phyloP scores from a whole-genome alignment of 1,284 basidiomycete species.

The Agroathelia rolfsii region DNA sequence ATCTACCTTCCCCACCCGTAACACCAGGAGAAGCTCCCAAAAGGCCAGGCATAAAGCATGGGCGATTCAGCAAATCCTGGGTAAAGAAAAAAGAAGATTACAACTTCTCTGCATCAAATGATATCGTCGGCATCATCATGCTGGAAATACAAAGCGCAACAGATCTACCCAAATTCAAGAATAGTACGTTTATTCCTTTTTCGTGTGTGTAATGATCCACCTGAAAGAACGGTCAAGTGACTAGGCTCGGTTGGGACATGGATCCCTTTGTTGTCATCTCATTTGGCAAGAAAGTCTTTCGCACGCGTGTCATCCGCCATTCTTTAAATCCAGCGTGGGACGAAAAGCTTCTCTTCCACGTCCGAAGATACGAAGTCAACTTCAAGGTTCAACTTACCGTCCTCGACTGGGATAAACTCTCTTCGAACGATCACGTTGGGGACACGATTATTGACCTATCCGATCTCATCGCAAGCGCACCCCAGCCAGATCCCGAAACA shows the following conservation, averaged over 20 bases:
- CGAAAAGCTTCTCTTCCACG: slow-evolving; percentile 94
- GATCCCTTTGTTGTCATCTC: slow-evolving; percentile 94
- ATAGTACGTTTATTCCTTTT: slow-evolving; percentile 49
- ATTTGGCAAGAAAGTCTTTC: slow-evolving; percentile 95
- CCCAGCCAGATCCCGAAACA: slow-evolving; percentile 62
- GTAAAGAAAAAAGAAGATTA: slow-evolving; percentile 37
- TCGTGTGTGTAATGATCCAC: slow-evolving; percentile 4
- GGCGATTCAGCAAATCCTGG: slow-evolving; percentile 19
- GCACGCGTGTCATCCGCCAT: slow-evolving; percentile 84
- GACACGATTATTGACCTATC: slow-evolving; percentile 62
- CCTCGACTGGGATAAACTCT: slow-evolving; percentile 92
- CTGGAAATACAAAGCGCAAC: slow-evolving; percentile 61
- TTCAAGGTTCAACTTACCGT: slow-evolving; percentile 76
- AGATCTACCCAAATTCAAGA: slow-evolving; percentile 81
- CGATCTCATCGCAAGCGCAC: slow-evolving; percentile 63
- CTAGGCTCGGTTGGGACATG: slow-evolving; percentile 87
- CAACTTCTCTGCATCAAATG: slow-evolving; percentile 61
- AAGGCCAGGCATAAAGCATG: slow-evolving; percentile 16
- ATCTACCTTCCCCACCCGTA: too few species aligned
- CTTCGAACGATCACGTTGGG: slow-evolving; percentile 81
- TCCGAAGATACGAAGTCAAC: slow-evolving; percentile 74
- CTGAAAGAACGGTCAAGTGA: too few species aligned
- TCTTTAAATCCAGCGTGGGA: slow-evolving; percentile 89
- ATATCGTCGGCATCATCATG: slow-evolving; percentile 92
- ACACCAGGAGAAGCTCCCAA: too few species aligned